A percentile compares a stretch with the other conserved stretches of the same genome.
These are phyloP conservation scores for Echites panduratus DNA, from an alignment of 257 asterid species.

Conservation along the genomic window DNA sequence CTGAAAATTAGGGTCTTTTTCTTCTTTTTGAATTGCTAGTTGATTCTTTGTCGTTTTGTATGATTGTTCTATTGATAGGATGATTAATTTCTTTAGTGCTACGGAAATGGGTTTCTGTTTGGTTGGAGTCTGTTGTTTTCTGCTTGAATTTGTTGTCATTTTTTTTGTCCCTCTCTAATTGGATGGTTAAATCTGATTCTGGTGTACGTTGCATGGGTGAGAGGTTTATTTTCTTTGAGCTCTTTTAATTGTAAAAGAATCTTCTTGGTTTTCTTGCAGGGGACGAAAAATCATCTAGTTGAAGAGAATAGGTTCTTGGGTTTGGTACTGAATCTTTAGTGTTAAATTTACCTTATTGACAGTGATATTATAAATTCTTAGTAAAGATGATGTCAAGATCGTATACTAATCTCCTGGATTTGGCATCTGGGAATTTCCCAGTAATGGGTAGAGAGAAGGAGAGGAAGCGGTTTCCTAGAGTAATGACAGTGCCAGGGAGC, in stretches of 20 bases:
- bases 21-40: not conserved
- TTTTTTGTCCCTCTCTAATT: conserved; percentile 4
- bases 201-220: conserved; percentile 3
- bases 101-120: conserved; percentile 24
- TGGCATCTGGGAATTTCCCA: conserved; percentile 83
- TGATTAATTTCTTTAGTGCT: conserved; percentile 18
- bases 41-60: conserved; percentile 2
- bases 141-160: conserved; percentile 4
- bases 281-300: conserved; percentile 19
- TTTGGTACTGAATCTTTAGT: conserved; percentile 14
- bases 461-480: conserved; percentile 60
- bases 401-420: conserved; percentile 74
- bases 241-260: conserved; percentile 11
- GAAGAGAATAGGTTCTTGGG: conserved; percentile 24
- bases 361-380: conserved; percentile 25
- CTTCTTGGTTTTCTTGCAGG: conserved; percentile 36
- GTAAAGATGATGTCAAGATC: conserved; percentile 82
- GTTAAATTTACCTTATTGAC: conserved; percentile 7
- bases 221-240: not conserved
- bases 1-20: not conserved
- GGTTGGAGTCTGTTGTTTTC: conserved; percentile 7
- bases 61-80: conserved; percentile 8
- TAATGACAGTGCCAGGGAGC: conserved; percentile 86
- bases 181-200: conserved; percentile 10
- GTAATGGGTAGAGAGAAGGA: conserved; percentile 68